A percentile compares a stretch with the other conserved stretches of the same genome.
Conservation (phyloP, 2,329 filamentous ascomycete species). For the Stylonectria norvegica region DNA sequence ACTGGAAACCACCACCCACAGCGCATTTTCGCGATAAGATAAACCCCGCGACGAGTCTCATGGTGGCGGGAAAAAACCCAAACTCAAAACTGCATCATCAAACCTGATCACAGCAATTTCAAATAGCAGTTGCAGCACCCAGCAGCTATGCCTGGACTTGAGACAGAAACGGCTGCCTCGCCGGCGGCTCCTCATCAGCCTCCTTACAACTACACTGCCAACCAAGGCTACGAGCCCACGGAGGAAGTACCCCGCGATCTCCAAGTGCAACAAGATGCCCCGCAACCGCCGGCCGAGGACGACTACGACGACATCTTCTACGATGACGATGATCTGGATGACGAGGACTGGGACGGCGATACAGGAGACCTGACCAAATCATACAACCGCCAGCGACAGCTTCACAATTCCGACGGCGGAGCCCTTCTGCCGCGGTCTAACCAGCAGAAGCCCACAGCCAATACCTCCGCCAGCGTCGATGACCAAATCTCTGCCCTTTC, state of each 20-base stretch:
- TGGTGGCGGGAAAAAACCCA: conserved; percentile 21
- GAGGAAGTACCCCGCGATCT: conserved; percentile 33
- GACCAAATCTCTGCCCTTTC: conserved; percentile 85
- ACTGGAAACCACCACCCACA: conserved; percentile 2
- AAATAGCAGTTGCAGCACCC: conserved; percentile 3
- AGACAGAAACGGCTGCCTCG: conserved; percentile 23
- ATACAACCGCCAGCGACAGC: conserved; percentile 78
- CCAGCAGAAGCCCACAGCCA: conserved; percentile 73
- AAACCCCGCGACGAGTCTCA: conserved; percentile 14
- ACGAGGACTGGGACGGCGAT: conserved; percentile 58
- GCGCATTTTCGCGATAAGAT: conserved; percentile 12
- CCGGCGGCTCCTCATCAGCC: conserved; percentile 44
- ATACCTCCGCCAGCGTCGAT: conserved; percentile 75
- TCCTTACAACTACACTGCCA: conserved; percentile 42
- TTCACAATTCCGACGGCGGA: conserved; percentile 46
- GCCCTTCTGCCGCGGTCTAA: conserved; percentile 67
- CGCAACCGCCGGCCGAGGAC: conserved; percentile 19
- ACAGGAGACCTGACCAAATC: conserved; percentile 75
- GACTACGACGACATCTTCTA: conserved; percentile 32
- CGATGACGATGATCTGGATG: conserved; percentile 56
- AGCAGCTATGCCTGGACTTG: conserved; percentile 18
- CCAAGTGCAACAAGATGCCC: conserved; percentile 27
- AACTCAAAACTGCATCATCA: conserved; percentile 9
- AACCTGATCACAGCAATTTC: conserved; percentile 1
- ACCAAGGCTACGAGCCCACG: conserved; percentile 42